These are phyloP conservation scores for Malbranchea zuffiana DNA, from an alignment of 2,329 filamentous ascomycete species.

Conservation along the genomic window DNA sequence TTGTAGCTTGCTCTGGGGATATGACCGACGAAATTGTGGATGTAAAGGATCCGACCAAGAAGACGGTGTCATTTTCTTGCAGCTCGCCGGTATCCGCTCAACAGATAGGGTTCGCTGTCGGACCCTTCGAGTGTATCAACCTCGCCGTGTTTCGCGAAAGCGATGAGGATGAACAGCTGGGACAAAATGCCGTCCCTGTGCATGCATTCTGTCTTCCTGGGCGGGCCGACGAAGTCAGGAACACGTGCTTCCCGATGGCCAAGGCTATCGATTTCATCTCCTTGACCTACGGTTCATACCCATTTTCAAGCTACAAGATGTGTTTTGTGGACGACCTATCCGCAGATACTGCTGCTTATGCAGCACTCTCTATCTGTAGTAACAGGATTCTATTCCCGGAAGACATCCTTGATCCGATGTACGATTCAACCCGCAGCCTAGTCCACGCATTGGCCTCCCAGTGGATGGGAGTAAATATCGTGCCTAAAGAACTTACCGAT, in stretches of 20 bases:
- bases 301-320: constrained; percentile 83
- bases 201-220: constrained; percentile 85
- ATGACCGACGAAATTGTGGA: constrained; percentile 73
- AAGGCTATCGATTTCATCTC: constrained; percentile 84
- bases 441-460: constrained; percentile 80
- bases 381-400: constrained; percentile 74
- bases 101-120: constrained; percentile 86
- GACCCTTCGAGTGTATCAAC: constrained; percentile 89
- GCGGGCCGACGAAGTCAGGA: constrained; percentile 67
- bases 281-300: constrained; percentile 78
- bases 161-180: constrained; percentile 83
- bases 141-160: constrained; percentile 79
- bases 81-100: constrained; percentile 66
- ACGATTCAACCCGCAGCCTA: constrained; percentile 67
- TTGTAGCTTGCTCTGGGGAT: constrained; percentile 82
- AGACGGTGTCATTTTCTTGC: constrained; percentile 76
- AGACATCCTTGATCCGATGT: constrained; percentile 73
- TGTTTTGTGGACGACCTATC: constrained; percentile 88
- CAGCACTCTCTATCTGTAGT: constrained; percentile 79
- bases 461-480: constrained; percentile 88
- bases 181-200: constrained; percentile 75
- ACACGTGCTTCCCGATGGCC: constrained; percentile 76
- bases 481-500: constrained; percentile 69
- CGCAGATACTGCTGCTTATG: constrained; percentile 62
- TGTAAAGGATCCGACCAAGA: constrained; percentile 65